Evolutionary conservation across 176 grass and related monocot genomes (phyloP).

Genomic region (Musa beccarii): DNA sequence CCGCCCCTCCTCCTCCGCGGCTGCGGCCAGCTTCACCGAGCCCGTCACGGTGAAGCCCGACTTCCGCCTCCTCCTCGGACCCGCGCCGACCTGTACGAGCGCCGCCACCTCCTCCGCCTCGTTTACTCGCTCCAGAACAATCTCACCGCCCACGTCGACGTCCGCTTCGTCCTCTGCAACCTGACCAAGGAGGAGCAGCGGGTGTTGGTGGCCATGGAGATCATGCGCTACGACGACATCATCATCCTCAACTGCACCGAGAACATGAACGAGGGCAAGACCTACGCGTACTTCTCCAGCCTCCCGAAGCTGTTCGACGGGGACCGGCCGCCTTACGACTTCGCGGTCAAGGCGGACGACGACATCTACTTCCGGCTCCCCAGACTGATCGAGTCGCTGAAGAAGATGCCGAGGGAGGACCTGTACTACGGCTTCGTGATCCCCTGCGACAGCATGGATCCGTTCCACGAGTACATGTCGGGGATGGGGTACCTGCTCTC

Average conservation of each 20-base stretch:
- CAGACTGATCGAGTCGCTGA: neutral
- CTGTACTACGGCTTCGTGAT: neutral
- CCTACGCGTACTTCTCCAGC: neutral
- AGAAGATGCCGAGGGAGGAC: neutral
- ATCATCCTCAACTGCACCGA: conserved; percentile 9
- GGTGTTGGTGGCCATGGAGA: conserved; percentile 1
- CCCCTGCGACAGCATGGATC: neutral
- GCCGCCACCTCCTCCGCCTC: neutral
- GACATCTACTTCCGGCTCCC: neutral
- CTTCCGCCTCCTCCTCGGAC: neutral
- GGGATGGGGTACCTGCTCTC: conserved; percentile 1
- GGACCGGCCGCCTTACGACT: neutral
- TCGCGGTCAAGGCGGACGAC: neutral
- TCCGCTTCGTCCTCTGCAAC: conserved; percentile 12
- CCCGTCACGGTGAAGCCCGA: neutral
- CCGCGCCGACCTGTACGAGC: neutral
- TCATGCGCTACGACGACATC: conserved; percentile 5
- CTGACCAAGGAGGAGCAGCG: conserved; percentile 6
- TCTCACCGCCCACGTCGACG: neutral
- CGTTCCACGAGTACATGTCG: neutral
- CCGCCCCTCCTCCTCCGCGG: neutral
- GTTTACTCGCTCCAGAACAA: neutral
- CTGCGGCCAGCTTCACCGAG: neutral
- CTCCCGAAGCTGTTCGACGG: neutral
- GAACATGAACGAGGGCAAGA: conserved; percentile 9